Evolutionary conservation across 495 filamentous ascomycete genomes (phyloP).

Genomic region (Sporormia fimetaria): DNA sequence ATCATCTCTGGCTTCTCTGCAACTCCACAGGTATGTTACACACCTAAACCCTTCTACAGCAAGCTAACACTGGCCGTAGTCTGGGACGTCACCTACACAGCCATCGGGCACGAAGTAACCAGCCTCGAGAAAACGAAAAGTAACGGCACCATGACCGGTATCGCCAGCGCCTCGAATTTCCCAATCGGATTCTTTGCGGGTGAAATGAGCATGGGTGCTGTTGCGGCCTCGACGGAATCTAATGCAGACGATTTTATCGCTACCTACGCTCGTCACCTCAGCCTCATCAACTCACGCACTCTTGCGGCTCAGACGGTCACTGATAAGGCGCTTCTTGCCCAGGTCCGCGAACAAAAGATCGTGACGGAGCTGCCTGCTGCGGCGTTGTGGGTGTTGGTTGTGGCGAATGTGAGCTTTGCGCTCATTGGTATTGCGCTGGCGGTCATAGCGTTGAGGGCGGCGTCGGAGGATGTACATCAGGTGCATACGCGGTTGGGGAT

Average conservation of each 20-base stretch:
- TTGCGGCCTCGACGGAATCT: no score
- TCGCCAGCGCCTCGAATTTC: not conserved
- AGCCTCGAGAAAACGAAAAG: slow-evolving; percentile 2
- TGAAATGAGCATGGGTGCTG: no score
- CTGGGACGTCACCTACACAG: slow-evolving; percentile 3
- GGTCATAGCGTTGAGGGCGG: not conserved
- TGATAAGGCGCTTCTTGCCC: not conserved
- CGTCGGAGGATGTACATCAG: slow-evolving; percentile 3
- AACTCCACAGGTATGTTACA: slow-evolving; percentile 5
- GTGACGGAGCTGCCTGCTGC: slow-evolving; percentile 2
- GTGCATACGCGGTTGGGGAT: slow-evolving; percentile 6
- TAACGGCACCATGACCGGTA: slow-evolving; percentile 12
- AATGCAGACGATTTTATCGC: no score
- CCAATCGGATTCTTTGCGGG: no score
- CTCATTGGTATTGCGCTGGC: not conserved
- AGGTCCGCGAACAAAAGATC: slow-evolving; percentile 3
- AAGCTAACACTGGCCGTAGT: not conserved
- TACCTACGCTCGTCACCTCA: no score
- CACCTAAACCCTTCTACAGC: not conserved
- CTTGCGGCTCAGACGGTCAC: not conserved
- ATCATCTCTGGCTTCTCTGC: slow-evolving; percentile 1
- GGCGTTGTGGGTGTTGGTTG: slow-evolving; percentile 13
- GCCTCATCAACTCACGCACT: not conserved
- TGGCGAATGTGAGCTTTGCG: slow-evolving; percentile 4
- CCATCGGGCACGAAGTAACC: not conserved